Evolutionary conservation across 805 yeast species (phyloP).

Genomic region (Ogataea wickerhamii): DNA sequence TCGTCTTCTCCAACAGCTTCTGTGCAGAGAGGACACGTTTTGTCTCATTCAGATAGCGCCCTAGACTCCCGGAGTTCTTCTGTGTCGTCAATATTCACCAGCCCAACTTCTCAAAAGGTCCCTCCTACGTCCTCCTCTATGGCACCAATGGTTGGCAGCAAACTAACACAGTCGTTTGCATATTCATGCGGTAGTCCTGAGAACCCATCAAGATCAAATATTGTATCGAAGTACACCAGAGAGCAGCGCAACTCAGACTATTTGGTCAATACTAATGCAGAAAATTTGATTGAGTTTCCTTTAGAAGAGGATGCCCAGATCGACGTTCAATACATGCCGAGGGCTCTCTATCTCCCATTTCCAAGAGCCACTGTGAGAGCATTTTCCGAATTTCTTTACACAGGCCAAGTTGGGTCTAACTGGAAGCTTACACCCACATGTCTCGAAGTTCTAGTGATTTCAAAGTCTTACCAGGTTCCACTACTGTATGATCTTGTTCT

Average conservation of each 20-base stretch:
- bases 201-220: not conserved
- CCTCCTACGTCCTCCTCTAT: slow-evolving; percentile 1
- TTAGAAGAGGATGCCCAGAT: slow-evolving; percentile 23
- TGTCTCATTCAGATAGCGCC: not conserved
- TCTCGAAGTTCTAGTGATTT: slow-evolving; percentile 56
- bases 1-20: slow-evolving; percentile 32
- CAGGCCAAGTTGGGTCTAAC: slow-evolving; percentile 74
- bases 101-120: not conserved
- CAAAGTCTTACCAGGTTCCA: slow-evolving; percentile 68
- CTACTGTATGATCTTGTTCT: slow-evolving; percentile 63
- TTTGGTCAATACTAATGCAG: not conserved
- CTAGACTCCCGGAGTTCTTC: slow-evolving; percentile 1
- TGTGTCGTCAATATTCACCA: slow-evolving; percentile 6
- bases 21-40: not conserved
- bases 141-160: slow-evolving; percentile 6
- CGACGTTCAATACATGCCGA: slow-evolving; percentile 64
- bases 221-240: not conserved
- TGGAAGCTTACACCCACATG: slow-evolving; percentile 72
- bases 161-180: slow-evolving; percentile 1
- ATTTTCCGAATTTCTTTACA: slow-evolving; percentile 67
- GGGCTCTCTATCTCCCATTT: slow-evolving; percentile 68
- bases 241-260: not conserved
- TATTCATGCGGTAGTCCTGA: slow-evolving; percentile 1
- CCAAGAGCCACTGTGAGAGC: slow-evolving; percentile 58
- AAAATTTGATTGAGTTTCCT: slow-evolving; percentile 15